These are phyloP conservation scores for Neopestalotiopsis clavispora DNA, from an alignment of 2,329 filamentous ascomycete species.

Conservation along the genomic window DNA sequence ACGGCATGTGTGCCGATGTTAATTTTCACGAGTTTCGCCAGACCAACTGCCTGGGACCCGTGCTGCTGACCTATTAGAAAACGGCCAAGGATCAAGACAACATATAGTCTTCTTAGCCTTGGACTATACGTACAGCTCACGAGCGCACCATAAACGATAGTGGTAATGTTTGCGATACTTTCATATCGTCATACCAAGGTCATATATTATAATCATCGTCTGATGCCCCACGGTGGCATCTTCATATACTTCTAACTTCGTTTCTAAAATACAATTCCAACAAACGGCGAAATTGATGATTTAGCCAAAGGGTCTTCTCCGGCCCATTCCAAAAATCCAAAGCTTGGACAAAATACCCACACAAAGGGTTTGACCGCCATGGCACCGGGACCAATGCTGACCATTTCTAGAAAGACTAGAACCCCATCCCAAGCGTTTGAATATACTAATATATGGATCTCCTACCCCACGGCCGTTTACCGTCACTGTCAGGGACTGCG, in stretches of 20 bases:
- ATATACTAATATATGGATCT: neutral
- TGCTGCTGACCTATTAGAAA: too few relatives aligned
- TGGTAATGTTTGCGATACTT: neutral
- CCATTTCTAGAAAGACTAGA: conserved; percentile 3
- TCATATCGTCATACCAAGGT: neutral
- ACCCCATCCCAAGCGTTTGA: neutral
- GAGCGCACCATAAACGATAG: neutral
- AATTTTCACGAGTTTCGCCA: too few relatives aligned
- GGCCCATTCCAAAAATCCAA: neutral
- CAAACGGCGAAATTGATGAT: neutral
- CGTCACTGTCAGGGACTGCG: neutral
- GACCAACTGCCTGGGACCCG: too few relatives aligned
- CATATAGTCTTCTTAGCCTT: neutral
- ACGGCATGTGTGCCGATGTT: too few relatives aligned
- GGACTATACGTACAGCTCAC: neutral
- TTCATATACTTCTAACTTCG: neutral
- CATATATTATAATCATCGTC: conserved; percentile 1
- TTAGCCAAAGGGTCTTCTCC: neutral
- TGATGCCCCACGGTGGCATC: neutral
- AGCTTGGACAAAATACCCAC: neutral
- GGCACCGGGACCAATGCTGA: neutral
- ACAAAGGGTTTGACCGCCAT: neutral
- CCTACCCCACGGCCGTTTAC: conserved; percentile 1
- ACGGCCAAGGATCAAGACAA: neutral
- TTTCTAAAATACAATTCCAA: neutral